A percentile compares a stretch with the other conserved stretches of the same genome.
These are phyloP conservation scores for Cardiospermum halicacabum DNA, from an alignment of 345 rosid species.

Conservation along the genomic window DNA sequence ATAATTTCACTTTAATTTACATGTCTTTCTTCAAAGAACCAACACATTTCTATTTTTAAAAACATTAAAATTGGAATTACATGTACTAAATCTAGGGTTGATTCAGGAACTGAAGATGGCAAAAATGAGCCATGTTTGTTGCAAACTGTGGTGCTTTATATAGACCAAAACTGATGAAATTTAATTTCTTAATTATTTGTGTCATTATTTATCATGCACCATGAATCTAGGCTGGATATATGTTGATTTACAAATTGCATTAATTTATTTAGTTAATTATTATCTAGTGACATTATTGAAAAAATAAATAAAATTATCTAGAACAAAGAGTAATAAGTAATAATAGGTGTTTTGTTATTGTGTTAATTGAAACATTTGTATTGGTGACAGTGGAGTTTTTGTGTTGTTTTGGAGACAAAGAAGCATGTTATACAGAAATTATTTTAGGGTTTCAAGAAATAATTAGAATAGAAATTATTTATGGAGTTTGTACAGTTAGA, in stretches of 20 bases:
- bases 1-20: not conserved
- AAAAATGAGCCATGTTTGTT: conserved; percentile 1
- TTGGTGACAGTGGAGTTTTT: conserved; percentile 4
- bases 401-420: conserved; percentile 21
- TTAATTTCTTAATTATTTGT: not conserved
- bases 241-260: conserved; percentile 3
- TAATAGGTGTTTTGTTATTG: too few relatives aligned
- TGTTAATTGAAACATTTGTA: conserved; percentile 4
- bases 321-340: not conserved
- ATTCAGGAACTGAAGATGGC: not conserved
- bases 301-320: too few relatives aligned
- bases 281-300: too few relatives aligned
- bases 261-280: not conserved
- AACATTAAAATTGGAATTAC: not conserved
- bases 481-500: too few relatives aligned
- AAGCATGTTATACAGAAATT: not conserved
- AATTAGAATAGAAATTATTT: too few relatives aligned
- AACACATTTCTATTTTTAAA: not conserved
- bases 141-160: not conserved
- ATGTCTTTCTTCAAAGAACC: conserved; percentile 26
- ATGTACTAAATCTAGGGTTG: conserved; percentile 27
- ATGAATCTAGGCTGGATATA: conserved; percentile 2
- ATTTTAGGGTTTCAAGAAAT: too few relatives aligned
- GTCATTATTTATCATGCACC: not conserved
- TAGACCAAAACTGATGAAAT: not conserved